Base-by-base conservation (phyloP, 169 alveolate genomes). In the Sarcocystis neurona region DNA sequence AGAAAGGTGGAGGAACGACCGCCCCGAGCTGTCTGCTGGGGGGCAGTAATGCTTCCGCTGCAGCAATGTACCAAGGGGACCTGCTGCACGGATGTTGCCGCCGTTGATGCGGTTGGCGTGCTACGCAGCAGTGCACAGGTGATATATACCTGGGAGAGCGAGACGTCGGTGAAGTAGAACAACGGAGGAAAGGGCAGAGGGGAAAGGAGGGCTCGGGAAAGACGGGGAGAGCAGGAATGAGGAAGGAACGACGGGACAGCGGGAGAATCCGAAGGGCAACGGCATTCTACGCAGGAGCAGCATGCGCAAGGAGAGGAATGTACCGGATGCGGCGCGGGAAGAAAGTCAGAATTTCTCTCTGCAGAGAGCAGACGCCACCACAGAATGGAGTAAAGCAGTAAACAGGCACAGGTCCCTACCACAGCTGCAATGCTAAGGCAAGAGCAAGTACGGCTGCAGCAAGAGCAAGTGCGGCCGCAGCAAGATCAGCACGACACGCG, bases 381-480 rank as follows among this genome's bases (percentile, higher is more conserved):
- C n/a, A n/a, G n/a, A n/a, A n/a, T n/a, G n/a, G n/a, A n/a, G n/a
- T n/a, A n/a, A n/a, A n/a, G n/a, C n/a, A n/a, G n/a, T n/a, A n/a
- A n/a, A n/a, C n/a, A n/a, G n/a, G n/a, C n/a, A n/a, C n/a, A n/a
- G n/a, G n/a, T n/a, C 79, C 50, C 79, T 15, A 20, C 0, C 46
- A 70, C 32, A 30, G 12, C 46, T 37, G 46, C 48, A 18, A 30
- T 48, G 39, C 75, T 18, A 20, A 15, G 30, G 8, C 75, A 5
- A 5, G 43, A 63, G 34, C 75, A 63, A 20, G 43, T 27, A 20
- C 79, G 39, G 46, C 79, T 37, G 41, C 79, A 70, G 79, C 79
- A 70, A 48, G 50, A 70, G 79, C 79, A 70, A 48, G 50, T 37
- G 41, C 79, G 39, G 79, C 79, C 32, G 79, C 48, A 70, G 43